phyloP scores from a whole-genome alignment of 805 yeast genomes.

The Millerozyma acaciae region DNA sequence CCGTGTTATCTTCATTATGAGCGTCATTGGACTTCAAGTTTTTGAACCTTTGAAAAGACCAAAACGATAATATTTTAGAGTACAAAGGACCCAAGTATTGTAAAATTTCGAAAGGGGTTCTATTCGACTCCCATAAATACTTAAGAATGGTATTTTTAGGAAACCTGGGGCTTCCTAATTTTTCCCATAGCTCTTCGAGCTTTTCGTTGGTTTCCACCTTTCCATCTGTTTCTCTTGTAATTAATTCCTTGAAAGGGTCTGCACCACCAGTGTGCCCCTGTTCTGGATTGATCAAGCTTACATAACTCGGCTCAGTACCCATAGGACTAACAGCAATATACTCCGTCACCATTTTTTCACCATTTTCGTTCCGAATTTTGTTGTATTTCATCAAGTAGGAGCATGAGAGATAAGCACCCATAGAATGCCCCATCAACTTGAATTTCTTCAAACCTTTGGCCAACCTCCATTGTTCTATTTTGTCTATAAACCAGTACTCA shows the following conservation, averaged over 20 bases:
- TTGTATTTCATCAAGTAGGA: slow-evolving; percentile 40
- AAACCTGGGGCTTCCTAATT: slow-evolving; percentile 35
- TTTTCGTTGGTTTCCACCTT: slow-evolving; percentile 14
- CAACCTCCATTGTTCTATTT: slow-evolving; percentile 34
- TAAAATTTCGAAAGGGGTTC: slow-evolving; percentile 37
- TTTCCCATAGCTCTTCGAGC: slow-evolving; percentile 25
- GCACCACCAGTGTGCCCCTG: slow-evolving; percentile 34
- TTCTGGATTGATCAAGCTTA: slow-evolving; percentile 30
- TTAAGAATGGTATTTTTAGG: slow-evolving; percentile 29
- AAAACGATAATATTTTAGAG: slow-evolving; percentile 36
- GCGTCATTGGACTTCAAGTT: slow-evolving; percentile 20
- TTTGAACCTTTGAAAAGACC: slow-evolving; percentile 39
- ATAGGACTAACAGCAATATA: slow-evolving; percentile 36
- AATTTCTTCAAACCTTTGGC: slow-evolving; percentile 20
- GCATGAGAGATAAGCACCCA: slow-evolving; percentile 41
- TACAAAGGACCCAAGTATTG: slow-evolving; percentile 38
- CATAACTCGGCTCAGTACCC: slow-evolving; percentile 39
- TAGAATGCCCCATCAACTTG: slow-evolving; percentile 36
- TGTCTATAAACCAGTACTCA: slow-evolving; percentile 41
- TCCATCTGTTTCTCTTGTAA: slow-evolving; percentile 14
- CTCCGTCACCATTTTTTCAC: slow-evolving; percentile 15
- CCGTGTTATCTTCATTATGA: slow-evolving; percentile 10
- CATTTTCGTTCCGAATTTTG: slow-evolving; percentile 8
- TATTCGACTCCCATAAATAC: slow-evolving; percentile 35
- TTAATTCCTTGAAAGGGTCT: slow-evolving; percentile 34